Percentiles rank a stretch among this genome's conserved stretches.
Conservation (phyloP, 805 yeast species). For the Maudiozyma serrabonitensis region DNA sequence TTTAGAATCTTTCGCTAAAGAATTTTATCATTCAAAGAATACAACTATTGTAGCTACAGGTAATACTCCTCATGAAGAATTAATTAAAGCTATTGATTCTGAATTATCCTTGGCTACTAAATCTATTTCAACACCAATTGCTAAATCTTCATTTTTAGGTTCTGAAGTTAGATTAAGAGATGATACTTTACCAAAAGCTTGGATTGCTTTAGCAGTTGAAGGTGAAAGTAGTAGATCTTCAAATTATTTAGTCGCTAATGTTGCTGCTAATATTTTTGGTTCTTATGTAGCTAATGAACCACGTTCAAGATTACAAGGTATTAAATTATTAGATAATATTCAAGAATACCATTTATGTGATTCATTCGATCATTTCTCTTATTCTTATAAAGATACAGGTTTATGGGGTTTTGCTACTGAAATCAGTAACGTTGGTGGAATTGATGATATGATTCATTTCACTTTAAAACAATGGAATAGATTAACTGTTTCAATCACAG, state of each 20-base stretch:
- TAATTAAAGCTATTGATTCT: slow-evolving; percentile 56
- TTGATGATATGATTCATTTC: slow-evolving; percentile 76
- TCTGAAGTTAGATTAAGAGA: slow-evolving; percentile 84
- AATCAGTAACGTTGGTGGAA: slow-evolving; percentile 45
- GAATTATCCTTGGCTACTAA: slow-evolving; percentile 29
- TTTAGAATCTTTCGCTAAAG: slow-evolving; percentile 43
- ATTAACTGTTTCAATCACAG: slow-evolving; percentile 63
- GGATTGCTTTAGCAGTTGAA: slow-evolving; percentile 63
- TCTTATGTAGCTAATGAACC: slow-evolving; percentile 46
- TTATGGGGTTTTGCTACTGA: slow-evolving; percentile 75
- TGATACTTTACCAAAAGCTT: slow-evolving; percentile 74
- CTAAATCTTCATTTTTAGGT: slow-evolving; percentile 62
- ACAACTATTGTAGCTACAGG: slow-evolving; percentile 61
- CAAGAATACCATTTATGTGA: slow-evolving; percentile 67
- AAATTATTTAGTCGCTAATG: slow-evolving; percentile 60
- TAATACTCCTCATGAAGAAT: slow-evolving; percentile 57
- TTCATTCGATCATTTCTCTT: slow-evolving; percentile 60
- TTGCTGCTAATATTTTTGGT: slow-evolving; percentile 58
- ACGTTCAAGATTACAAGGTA: slow-evolving; percentile 47
- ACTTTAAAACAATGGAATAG: slow-evolving; percentile 83
- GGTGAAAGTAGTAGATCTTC: slow-evolving; percentile 60
- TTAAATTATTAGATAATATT: slow-evolving; percentile 61
- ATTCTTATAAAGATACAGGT: slow-evolving; percentile 67
- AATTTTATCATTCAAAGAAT: slow-evolving; percentile 53
- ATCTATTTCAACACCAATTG: slow-evolving; percentile 32